Evolutionary conservation across 352 stramenopile genomes (phyloP).

Genomic region (Blastocystis sp.): DNA sequence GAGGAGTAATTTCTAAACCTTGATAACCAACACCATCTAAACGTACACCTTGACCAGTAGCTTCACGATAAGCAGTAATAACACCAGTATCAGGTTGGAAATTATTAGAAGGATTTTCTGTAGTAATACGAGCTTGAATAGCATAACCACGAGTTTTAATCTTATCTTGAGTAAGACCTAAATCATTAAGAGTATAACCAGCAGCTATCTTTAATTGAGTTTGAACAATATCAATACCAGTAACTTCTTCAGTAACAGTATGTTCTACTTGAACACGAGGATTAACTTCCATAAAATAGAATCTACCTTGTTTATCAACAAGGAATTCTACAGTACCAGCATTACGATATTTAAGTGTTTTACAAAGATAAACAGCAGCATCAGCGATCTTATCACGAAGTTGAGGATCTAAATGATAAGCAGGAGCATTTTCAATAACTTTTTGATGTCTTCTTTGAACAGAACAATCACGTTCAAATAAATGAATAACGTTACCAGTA

Average conservation of each 20-base stretch:
- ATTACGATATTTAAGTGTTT: conserved; percentile 73
- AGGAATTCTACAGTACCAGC: conserved; percentile 94
- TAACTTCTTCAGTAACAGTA: conserved; percentile 73
- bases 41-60: conserved; percentile 78
- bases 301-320: conserved; percentile 62
- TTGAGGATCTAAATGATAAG: conserved; percentile 14
- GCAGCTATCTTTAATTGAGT: conserved; percentile 76
- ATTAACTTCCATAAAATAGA: conserved; percentile 97
- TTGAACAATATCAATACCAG: conserved; percentile 80
- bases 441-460: conserved; percentile 93
- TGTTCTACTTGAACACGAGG: conserved; percentile 82
- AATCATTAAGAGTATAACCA: conserved; percentile 67
- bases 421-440: conserved; percentile 46
- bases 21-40: conserved; percentile 80
- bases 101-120: conserved; percentile 71
- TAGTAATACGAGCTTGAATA: conserved; percentile 87
- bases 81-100: conserved; percentile 83
- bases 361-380: conserved; percentile 67
- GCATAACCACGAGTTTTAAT: conserved; percentile 70
- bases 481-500: conserved; percentile 72
- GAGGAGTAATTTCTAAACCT: conserved; percentile 77
- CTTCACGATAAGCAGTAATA: conserved; percentile 79
- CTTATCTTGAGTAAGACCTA: conserved; percentile 75
- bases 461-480: conserved; percentile 86
- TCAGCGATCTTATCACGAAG: conserved; percentile 46